Base-by-base conservation (phyloP, 306 rosid species). In the Nissolia schottii region DNA sequence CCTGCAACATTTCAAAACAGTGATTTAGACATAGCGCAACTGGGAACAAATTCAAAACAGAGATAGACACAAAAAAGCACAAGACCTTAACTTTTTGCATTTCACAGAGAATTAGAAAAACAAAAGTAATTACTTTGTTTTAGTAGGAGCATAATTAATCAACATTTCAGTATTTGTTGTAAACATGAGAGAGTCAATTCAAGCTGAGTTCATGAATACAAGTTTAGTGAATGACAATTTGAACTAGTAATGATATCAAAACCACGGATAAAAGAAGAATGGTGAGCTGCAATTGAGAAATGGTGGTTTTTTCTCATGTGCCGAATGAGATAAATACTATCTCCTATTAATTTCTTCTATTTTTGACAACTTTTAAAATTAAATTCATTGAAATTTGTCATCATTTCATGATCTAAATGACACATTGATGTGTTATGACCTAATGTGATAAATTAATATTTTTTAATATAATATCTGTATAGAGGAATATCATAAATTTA, bases 1-100 rank as follows among this genome's bases (percentile, higher is more conserved):
- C 86, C 97, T 92, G 90, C 57, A 55, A 80, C 64, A 70, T 64
- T 34, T 0, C 20, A 27, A 64, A 74, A 64, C 29, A 50, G 56
- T 24, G 13, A 38, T 24, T 70, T 7, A 49, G 56, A 58, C 32
- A 41, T 23, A 32, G 1, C n/a, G 61, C 31, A 56, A 50, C 13
- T 4, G 12, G 61, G 48, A 50, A 50, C 38, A 34, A 18, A 19
- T 51, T 51, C n/a, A n/a, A 3, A 4, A 23, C 70, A 54, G 16
- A 32, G 4, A 14, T 8, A 25, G 23, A 1, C 18, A 28, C 38
- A 38, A 40, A 37, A 32, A 9, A 13, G 49, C 37, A 22, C 19
- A n/a, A 29, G 8, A 49, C n/a, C 20, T 38, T 3, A 31, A 7
- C 35, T 31, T 3, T 49, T 2, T 35, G 29, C 62, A 35, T 12